Base-by-base conservation (phyloP, 805 yeast species). In the Metschnikowia bowlesiae region DNA sequence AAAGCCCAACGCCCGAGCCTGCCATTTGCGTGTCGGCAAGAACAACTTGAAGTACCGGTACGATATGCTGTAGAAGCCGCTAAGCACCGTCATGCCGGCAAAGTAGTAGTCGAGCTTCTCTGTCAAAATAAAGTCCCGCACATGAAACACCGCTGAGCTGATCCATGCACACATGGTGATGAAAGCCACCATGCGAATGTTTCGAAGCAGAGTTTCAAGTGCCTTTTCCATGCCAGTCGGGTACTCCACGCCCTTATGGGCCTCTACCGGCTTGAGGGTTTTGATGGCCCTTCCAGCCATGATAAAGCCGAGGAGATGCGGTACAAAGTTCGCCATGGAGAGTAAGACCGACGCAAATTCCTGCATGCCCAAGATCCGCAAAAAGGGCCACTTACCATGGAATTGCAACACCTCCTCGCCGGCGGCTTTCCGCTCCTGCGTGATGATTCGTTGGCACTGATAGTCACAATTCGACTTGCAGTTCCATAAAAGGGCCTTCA, bases 341-440 rank as follows among this genome's bases (percentile, higher is more conserved):
- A 94, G 92, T 1, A 89, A 18, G 1, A 87, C 83, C 11, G 95
- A 85, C 26, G 84, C 87, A 0, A 89, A 70, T 64, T 94, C 99
- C 66, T 94, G 99, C 10, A 86, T 71, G 0, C 96, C 96, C n/a
- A 77, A 67, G 0, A 87, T 62, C 45, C 99, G 75, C 14, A 73
- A 54, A 61, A 94, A 94, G 2, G 98, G 98, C 99, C 99, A 94
- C 70, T 94, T 94, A 0, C 99, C 99, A 66, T 94, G 97, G 69
- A 89, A 94, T 65, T 94, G 99, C 38, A 77, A 76, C 0, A 89
- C 70, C 49, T 82, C 84, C 52, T 78, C 74, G n/a, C 76, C 73
- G 2, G 67, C 55, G 0, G 50, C 56, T 13, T 70, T 67, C 22
- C 96, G 73, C 36, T 78, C 70, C 1, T 62, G 60, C 0, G 96